These are phyloP conservation scores for Cutaneotrichosporon mucoides DNA, from an alignment of 1,284 basidiomycete genomes.

Conservation along the genomic window DNA sequence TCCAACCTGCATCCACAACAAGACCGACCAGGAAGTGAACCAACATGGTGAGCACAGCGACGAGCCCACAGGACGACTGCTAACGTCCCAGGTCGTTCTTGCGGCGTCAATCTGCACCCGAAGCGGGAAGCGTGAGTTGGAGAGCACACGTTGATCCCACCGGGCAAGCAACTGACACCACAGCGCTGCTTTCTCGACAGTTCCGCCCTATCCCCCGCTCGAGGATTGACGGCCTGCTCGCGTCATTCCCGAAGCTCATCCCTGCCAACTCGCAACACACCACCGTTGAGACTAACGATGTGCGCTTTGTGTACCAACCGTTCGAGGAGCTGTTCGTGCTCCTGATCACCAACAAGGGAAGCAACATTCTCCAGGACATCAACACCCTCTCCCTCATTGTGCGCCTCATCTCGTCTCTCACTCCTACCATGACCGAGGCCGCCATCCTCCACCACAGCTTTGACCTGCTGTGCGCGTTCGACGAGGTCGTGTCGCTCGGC, in stretches of 20 bases:
- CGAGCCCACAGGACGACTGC: too few species aligned
- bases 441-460: conserved; percentile 91
- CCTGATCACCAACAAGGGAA: conserved; percentile 95
- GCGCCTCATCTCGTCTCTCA: conserved; percentile 89
- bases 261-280: conserved; percentile 97
- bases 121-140: conserved; percentile 49
- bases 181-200: conserved; percentile 94
- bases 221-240: conserved; percentile 89
- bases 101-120: conserved; percentile 78
- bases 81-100: conserved; percentile 53
- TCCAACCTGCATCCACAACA: neutral
- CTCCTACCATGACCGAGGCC: conserved; percentile 69
- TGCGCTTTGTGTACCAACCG: conserved; percentile 97
- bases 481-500: conserved; percentile 92
- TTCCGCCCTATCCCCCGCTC: conserved; percentile 91
- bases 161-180: too few species aligned
- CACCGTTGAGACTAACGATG: conserved; percentile 84
- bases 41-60: conserved; percentile 11
- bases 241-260: conserved; percentile 97
- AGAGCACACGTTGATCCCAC: too few species aligned
- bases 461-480: conserved; percentile 91
- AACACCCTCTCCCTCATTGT: conserved; percentile 92
- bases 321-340: conserved; percentile 97
- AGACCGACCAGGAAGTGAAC: conserved; percentile 4
- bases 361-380: conserved; percentile 95